phyloP scores from a whole-genome alignment of 441 rosid genomes.

The Biscutella laevigata region DNA sequence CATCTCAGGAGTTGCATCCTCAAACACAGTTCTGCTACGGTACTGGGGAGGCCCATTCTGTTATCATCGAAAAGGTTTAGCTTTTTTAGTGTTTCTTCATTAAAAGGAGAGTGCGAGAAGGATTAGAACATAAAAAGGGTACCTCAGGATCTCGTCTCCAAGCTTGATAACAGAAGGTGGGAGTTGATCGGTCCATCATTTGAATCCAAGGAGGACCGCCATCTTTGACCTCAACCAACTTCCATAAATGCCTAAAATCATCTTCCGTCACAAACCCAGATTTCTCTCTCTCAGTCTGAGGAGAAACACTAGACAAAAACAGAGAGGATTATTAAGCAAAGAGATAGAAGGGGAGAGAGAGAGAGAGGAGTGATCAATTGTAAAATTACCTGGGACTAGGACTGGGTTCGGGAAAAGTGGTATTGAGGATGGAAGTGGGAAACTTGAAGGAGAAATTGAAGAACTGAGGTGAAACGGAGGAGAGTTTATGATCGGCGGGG shows the following conservation, averaged over 20 bases:
- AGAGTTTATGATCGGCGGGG: conserved; percentile 22
- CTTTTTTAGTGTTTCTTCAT: too few species aligned
- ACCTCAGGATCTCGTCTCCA: conserved; percentile 90
- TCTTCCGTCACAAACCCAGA: conserved; percentile 37
- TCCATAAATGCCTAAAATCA: conserved; percentile 59
- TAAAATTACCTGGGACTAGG: conserved; percentile 42
- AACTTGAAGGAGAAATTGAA: conserved; percentile 34
- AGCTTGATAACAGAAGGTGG: conserved; percentile 67
- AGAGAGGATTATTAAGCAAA: background rate
- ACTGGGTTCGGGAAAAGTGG: conserved; percentile 25
- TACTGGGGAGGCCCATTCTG: conserved; percentile 88
- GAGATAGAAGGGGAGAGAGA: background rate
- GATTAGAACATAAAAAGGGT: conserved; percentile 13
- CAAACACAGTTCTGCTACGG: conserved; percentile 73
- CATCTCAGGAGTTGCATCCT: conserved; percentile 81
- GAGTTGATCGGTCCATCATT: conserved; percentile 81
- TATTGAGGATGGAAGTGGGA: conserved; percentile 40
- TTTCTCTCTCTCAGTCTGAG: conserved; percentile 26
- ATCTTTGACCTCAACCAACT: conserved; percentile 79
- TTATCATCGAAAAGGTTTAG: too few species aligned
- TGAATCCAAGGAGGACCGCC: conserved; percentile 93
- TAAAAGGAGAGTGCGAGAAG: too few species aligned
- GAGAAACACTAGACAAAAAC: conserved; percentile 19
- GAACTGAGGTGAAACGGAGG: conserved; percentile 15
- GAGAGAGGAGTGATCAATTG: background rate